These are phyloP conservation scores for Mortierella sp. DNA, from an alignment of 371 early-diverging fungal species.

Conservation along the genomic window DNA sequence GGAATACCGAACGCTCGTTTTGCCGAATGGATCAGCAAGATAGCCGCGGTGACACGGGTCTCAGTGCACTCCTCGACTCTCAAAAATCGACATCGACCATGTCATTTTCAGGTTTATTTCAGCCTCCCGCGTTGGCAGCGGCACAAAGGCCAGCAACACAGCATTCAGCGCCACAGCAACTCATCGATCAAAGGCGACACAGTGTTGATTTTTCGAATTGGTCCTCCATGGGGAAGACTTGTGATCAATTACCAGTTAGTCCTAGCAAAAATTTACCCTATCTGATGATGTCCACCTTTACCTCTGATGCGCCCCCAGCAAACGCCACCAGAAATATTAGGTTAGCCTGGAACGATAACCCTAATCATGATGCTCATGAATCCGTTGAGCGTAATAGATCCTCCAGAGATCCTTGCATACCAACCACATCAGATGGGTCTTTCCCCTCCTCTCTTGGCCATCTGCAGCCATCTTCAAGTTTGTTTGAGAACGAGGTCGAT, in stretches of 20 bases:
- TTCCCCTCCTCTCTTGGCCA: not conserved
- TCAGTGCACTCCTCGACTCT: not conserved
- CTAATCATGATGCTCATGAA: not conserved
- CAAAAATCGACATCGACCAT: not conserved
- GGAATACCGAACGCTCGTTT: not conserved
- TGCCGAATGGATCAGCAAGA: conserved; percentile 12
- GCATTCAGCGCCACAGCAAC: conserved; percentile 6
- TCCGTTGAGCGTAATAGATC: not conserved
- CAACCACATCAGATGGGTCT: not conserved
- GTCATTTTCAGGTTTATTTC: not conserved
- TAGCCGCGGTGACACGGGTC: not conserved
- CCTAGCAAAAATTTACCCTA: no score
- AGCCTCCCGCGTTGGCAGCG: not conserved
- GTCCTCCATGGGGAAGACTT: conserved; percentile 1
- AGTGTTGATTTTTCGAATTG: conserved; percentile 28
- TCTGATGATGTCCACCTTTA: not conserved
- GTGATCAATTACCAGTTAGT: not conserved
- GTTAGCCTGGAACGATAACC: not conserved
- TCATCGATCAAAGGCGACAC: conserved; percentile 28
- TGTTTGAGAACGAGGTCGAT: not conserved
- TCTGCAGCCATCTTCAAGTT: not conserved
- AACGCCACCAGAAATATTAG: not conserved
- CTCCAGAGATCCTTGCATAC: not conserved
- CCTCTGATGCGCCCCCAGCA: not conserved
- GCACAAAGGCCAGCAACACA: not conserved